Base-by-base conservation (phyloP, 495 filamentous ascomycete species). In the Penicillium pulvis region DNA sequence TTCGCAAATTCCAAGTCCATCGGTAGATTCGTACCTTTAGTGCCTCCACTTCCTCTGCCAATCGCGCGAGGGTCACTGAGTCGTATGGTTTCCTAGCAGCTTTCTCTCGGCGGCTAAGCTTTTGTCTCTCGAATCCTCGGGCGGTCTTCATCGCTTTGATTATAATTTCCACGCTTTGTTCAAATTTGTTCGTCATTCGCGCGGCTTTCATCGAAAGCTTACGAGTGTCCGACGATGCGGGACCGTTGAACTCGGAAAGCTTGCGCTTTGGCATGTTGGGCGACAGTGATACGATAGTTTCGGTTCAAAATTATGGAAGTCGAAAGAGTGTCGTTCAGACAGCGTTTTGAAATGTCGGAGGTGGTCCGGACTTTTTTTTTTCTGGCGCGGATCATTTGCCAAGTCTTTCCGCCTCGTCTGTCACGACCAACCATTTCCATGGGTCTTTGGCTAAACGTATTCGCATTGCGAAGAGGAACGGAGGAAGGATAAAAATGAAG, bases 71-170 rank as follows among this genome's bases (percentile, higher is more conserved):
- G 17, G 64, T 66, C 62, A 63, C 58, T 2, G 41, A 42, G 36
- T 74, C 70, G 19, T 81, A 73, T n/a, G 81, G 77, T 20, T 71
- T 52, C 61, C 79, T 82, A 2, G 87, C 85, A 28, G 85, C 85
- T 71, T 89, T 92, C 23, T 89, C 77, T 36, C 92, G 77, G 53
- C 91, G 87, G 31, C 89, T 85, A 45, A 92, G 80, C 56, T 96
- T 96, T 74, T 96, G 93, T 61, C 91, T 80, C 75, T 97, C 93
- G 70, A 93, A 93, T 16, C 90, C 91, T 57, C 91, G 92, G 26
- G 89, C 90, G 1, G 83, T 77, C 71, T 94, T 96, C 39, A 97
- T 77, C 0, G 85, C 88, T 20, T 85, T 81, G 46, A 81, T 79
- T 9, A 97, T 78, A 20, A 83, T 69, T 53, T 81, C 83, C 33